These are phyloP conservation scores for Penicillium sp. DNA, from an alignment of 2,329 filamentous ascomycete species.

Conservation along the genomic window DNA sequence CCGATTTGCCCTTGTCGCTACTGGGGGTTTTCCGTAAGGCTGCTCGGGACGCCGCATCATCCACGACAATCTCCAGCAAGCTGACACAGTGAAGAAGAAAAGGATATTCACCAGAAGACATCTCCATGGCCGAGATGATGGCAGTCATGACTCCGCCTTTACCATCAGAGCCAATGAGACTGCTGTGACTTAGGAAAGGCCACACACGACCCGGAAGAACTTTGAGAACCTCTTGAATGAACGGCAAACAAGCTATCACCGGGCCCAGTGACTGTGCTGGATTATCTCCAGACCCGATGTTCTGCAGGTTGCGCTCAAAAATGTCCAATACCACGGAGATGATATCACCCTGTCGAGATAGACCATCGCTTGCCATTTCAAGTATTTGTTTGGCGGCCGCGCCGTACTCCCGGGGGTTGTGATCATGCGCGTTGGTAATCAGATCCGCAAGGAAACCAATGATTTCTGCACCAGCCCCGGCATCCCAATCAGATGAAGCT, in stretches of 20 bases:
- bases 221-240: slow-evolving; percentile 65
- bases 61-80: slow-evolving; percentile 68
- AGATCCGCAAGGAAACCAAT: slow-evolving; percentile 68
- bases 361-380: slow-evolving; percentile 46
- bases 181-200: slow-evolving; percentile 79
- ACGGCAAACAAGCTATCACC: slow-evolving; percentile 70
- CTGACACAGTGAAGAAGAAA: slow-evolving; percentile 68
- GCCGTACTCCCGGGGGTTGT: slow-evolving; percentile 29
- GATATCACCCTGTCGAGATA: slow-evolving; percentile 57
- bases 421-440: slow-evolving; percentile 45
- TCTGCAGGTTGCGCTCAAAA: slow-evolving; percentile 61
- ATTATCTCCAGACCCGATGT: slow-evolving; percentile 53
- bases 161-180: slow-evolving; percentile 69
- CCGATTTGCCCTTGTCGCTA: slow-evolving; percentile 28
- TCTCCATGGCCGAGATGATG: slow-evolving; percentile 75
- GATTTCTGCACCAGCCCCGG: slow-evolving; percentile 63
- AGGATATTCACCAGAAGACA: slow-evolving; percentile 67
- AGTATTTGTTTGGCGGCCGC: slow-evolving; percentile 42
- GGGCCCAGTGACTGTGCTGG: slow-evolving; percentile 60
- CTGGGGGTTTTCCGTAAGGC: slow-evolving; percentile 40
- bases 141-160: slow-evolving; percentile 69
- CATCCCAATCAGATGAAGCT: slow-evolving; percentile 50
- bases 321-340: slow-evolving; percentile 76
- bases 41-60: slow-evolving; percentile 61
- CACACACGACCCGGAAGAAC: slow-evolving; percentile 78